Conservation (phyloP, 2,329 filamentous ascomycete species). For the Coccinonectria pachysandricola region DNA sequence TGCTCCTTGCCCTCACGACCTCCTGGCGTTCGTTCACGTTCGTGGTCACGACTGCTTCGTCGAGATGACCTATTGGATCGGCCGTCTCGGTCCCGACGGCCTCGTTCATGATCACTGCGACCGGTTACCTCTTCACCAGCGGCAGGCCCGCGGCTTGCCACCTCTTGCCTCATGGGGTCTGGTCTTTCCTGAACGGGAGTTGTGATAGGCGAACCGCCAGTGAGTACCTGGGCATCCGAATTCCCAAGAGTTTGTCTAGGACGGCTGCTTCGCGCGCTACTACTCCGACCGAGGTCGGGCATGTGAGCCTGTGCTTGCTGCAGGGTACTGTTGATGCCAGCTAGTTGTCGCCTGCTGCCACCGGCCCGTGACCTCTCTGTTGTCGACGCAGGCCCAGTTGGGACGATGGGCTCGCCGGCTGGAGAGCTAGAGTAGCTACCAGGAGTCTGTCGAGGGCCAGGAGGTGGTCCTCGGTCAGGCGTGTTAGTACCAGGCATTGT, state of each 20-base stretch:
- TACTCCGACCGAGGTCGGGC: conserved; percentile 26
- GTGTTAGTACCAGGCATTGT: conserved; percentile 21
- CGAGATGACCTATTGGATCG: conserved; percentile 31
- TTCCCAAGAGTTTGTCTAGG: conserved; percentile 35
- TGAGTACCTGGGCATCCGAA: conserved; percentile 47
- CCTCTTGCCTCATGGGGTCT: conserved; percentile 32
- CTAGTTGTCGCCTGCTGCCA: conserved; percentile 43
- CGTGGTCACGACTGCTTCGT: conserved; percentile 41
- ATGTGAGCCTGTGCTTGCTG: conserved; percentile 39
- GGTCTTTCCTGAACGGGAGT: conserved; percentile 40
- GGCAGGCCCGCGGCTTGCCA: conserved; percentile 22
- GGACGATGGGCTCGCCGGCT: conserved; percentile 19
- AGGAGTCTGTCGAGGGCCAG: conserved; percentile 16
- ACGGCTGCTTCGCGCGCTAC: conserved; percentile 25
- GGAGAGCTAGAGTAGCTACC: conserved; percentile 14
- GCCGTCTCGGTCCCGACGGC: conserved; percentile 32
- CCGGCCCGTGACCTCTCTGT: conserved; percentile 26
- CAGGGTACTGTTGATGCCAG: conserved; percentile 49
- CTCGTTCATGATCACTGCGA: conserved; percentile 31
- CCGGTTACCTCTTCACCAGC: conserved; percentile 22
- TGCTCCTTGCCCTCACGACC: conserved; percentile 37
- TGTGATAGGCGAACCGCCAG: conserved; percentile 40
- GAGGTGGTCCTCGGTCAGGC: conserved; percentile 19
- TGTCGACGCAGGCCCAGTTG: conserved; percentile 26
- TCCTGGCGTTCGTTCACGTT: conserved; percentile 37